Evolutionary conservation across 2,329 filamentous ascomycete genomes (phyloP).

Genomic region (Dothideomycetes sp.): DNA sequence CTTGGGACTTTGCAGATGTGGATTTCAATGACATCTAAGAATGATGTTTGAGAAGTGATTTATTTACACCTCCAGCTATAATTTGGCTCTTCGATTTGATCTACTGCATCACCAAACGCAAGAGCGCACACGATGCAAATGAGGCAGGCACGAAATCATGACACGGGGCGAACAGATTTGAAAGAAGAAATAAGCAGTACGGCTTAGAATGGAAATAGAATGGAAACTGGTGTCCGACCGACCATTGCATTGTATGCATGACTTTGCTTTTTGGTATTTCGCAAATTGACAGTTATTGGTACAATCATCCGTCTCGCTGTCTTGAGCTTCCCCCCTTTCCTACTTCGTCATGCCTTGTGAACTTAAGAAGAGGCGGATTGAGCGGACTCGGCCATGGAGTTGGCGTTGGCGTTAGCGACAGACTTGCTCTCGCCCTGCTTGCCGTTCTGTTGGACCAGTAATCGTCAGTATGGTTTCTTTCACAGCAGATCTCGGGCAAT

Average conservation of each 20-base stretch:
- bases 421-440: constrained; percentile 83
- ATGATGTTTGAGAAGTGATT: neutral
- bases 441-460: constrained; percentile 59
- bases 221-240: neutral
- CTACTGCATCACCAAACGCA: no score
- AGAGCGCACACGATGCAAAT: neutral
- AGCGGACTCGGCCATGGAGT: constrained; percentile 22
- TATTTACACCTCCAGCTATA: no score
- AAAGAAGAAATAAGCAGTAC: no score
- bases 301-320: constrained; percentile 4
- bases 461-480: constrained; percentile 10
- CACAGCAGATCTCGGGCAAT: neutral
- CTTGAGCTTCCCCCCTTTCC: neutral
- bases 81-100: no score
- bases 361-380: constrained; percentile 2
- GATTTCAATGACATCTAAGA: neutral
- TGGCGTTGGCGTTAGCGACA: constrained; percentile 48
- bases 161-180: no score
- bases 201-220: neutral
- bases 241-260: constrained; percentile 10
- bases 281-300: constrained; percentile 9
- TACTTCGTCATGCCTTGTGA: constrained; percentile 5
- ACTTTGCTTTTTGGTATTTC: constrained; percentile 1
- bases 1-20: constrained; percentile 1
- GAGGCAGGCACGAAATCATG: neutral